Conservation (phyloP, 169 alveolate genomes). For the Condylostoma magnum region DNA sequence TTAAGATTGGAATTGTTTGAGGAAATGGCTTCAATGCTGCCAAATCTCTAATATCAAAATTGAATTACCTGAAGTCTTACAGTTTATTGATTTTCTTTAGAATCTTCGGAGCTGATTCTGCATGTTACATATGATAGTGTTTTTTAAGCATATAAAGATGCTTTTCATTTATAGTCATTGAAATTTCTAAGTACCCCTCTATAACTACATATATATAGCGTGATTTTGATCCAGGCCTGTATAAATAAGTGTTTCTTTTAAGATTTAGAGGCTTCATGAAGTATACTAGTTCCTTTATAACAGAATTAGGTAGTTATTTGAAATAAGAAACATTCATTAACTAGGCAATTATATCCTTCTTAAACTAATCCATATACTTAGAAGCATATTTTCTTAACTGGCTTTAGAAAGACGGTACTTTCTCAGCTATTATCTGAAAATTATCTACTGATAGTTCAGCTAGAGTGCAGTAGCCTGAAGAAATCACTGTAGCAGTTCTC, state of each 20-base stretch:
- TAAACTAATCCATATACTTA: not conserved
- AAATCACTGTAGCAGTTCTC: constrained; percentile 57
- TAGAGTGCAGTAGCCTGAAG: constrained; percentile 44
- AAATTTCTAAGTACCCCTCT: constrained; percentile 6
- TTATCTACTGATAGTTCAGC: constrained; percentile 38
- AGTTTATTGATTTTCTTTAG: not conserved
- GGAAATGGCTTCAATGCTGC: constrained; percentile 1
- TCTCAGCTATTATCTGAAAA: not conserved
- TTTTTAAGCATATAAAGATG: constrained; percentile 5
- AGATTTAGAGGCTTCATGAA: constrained; percentile 2
- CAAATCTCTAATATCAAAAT: not conserved
- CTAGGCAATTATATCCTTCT: not conserved
- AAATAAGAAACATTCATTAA: not conserved
- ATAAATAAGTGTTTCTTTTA: constrained; percentile 14
- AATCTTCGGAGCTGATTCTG: not conserved
- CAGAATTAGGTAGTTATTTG: not conserved
- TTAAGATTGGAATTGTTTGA: not conserved
- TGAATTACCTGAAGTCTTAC: not conserved
- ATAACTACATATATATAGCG: not conserved
- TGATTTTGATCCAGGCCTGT: constrained; percentile 13
- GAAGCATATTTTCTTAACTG: not conserved
- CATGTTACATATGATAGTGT: not conserved
- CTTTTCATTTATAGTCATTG: constrained; percentile 18
- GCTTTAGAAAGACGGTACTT: not conserved
- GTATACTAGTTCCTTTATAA: constrained; percentile 1